Base-by-base conservation (phyloP, 768 basidiomycete genomes). In the Boletus rubroflammeus region DNA sequence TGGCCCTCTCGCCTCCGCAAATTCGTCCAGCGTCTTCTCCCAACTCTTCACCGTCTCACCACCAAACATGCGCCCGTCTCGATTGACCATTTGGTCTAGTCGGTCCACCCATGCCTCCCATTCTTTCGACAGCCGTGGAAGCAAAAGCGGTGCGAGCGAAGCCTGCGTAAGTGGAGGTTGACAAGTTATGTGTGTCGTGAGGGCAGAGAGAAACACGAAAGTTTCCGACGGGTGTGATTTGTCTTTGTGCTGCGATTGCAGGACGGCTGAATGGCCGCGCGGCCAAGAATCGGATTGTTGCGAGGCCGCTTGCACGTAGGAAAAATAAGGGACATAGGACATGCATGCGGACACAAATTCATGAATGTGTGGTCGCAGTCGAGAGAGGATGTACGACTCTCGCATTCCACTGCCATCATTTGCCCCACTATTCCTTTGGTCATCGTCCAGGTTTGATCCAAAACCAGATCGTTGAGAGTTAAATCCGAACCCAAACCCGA, bases 241-340 rank as follows among this genome's bases (percentile, higher is more conserved):
- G 60, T 83, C 85, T 62, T 79, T 85, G 57, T 82, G 83, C 50
- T 81, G 72, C 39, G 76, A 70, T 60, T 80, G 80, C 29, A 80
- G 62, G 21, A 70, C 67, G 8, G 75, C 66, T n/a, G 78, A 69
- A 53, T 78, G 75, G 23, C 76, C 73, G 49, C 73, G 72, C 41
- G 72, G 56, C 60, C 70, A 56, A 53, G 61, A 50, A 63, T 64
- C 59, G 62, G 60, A 52, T 48, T 52, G 59, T 48, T 56, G 63
- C 56, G 49, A 65, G 44, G 26, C 23, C 57, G 31, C 38, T 42
- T 62, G 54, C 49, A 80, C 68, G 60, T 81, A 85, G 21, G 90
- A 87, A 66, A 93, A 93, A 66, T 93, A 93, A 3, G 88, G 89
- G 44, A 93, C 81, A 67, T 93, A 93, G 6, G 91, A 86, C 67